These are phyloP conservation scores for Citrullus colocynthis DNA, from an alignment of 306 rosid species.

Conservation along the genomic window DNA sequence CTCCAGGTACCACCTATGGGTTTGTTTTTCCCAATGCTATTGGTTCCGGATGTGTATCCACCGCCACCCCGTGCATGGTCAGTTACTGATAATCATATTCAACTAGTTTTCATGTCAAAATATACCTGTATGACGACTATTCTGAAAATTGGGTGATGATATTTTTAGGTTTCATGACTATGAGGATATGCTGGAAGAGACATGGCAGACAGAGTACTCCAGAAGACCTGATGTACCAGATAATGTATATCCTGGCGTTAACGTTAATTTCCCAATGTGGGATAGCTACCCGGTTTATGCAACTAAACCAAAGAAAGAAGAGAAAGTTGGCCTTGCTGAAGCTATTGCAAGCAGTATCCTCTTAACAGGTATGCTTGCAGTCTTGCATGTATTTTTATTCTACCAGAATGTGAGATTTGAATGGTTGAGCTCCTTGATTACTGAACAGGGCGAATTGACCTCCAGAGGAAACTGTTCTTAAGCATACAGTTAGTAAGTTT, in stretches of 20 bases:
- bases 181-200: constrained; percentile 90
- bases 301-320: constrained; percentile 78
- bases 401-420: neutral
- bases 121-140: neutral
- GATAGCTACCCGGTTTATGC: constrained; percentile 67
- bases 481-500: constrained; percentile 88
- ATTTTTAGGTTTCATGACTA: constrained; percentile 59
- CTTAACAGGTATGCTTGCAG: constrained; percentile 44
- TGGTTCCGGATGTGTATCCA: constrained; percentile 89
- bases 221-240: constrained; percentile 72
- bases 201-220: constrained; percentile 75
- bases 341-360: constrained; percentile 88
- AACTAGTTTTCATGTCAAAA: constrained; percentile 3
- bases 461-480: constrained; percentile 85
- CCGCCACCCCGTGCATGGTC: constrained; percentile 91
- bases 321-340: constrained; percentile 84
- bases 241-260: constrained; percentile 47
- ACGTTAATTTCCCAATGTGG: constrained; percentile 73
- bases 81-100: constrained; percentile 17
- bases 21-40: constrained; percentile 74
- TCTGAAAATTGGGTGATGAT: neutral
- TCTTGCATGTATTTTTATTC: constrained; percentile 2
- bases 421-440: constrained; percentile 17
- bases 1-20: constrained; percentile 93
- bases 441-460: constrained; percentile 82